Conservation (phyloP, 1,139 yeast species). For the Zygosaccharomyces sapae region DNA sequence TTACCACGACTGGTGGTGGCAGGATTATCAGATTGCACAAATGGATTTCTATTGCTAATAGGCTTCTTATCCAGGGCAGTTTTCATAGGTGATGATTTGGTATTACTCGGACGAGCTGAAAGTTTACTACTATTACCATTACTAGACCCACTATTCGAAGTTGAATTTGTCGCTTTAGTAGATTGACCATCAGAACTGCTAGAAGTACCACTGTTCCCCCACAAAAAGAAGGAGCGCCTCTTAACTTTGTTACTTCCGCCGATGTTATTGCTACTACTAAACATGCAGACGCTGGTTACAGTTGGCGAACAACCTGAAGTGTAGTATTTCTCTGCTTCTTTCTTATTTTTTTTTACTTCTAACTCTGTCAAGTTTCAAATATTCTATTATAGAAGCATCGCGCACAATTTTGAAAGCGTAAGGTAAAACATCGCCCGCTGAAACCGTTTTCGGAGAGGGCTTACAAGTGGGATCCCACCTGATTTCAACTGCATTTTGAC, state of each 20-base stretch:
- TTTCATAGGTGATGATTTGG: constrained; percentile 5
- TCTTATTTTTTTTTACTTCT: neutral
- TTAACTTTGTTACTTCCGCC: constrained; percentile 6
- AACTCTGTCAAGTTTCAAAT: neutral
- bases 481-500: neutral
- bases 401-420: neutral
- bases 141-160: constrained; percentile 1
- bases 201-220: constrained; percentile 7
- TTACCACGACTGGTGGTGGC: neutral
- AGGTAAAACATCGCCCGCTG: neutral
- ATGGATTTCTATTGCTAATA: constrained; percentile 15
- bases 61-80: constrained; percentile 12
- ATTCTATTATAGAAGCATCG: constrained; percentile 1
- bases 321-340: neutral
- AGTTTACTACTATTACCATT: constrained; percentile 6
- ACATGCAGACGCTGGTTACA: constrained; percentile 1
- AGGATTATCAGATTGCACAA: constrained; percentile 3
- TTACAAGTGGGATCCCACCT: neutral
- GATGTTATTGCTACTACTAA: constrained; percentile 1
- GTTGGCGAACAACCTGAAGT: neutral
- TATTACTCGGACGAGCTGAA: neutral
- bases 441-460: neutral
- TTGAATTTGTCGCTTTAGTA: neutral
- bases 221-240: constrained; percentile 14
- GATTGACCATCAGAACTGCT: constrained; percentile 1